Percentiles rank a stretch among this genome's conserved stretches.
Conservation (phyloP, 495 filamentous ascomycete species). For the Cryomyces antarcticus region DNA sequence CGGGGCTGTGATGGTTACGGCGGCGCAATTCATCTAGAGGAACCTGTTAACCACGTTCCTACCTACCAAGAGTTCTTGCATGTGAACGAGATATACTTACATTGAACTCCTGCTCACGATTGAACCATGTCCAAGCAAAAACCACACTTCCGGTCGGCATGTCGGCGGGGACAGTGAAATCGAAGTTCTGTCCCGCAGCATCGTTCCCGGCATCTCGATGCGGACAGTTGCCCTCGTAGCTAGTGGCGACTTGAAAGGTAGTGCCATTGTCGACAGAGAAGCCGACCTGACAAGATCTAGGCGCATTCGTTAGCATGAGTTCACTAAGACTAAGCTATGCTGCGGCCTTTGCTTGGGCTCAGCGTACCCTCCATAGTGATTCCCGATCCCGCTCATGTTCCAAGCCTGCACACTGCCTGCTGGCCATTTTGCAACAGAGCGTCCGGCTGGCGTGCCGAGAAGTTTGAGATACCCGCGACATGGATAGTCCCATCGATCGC, state of each 20-base stretch:
- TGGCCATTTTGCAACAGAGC: conserved; percentile 14
- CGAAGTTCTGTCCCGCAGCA: conserved; percentile 13
- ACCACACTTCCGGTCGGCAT: conserved; percentile 13
- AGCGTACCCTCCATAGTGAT: conserved; percentile 16
- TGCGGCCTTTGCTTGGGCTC: too few relatives aligned
- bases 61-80: too few relatives aligned
- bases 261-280: conserved; percentile 15
- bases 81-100: too few relatives aligned
- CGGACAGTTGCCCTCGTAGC: conserved; percentile 20
- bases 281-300: conserved; percentile 14
- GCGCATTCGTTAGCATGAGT: too few relatives aligned
- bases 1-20: background rate
- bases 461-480: conserved; percentile 18
- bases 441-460: conserved; percentile 15
- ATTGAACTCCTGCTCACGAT: conserved; percentile 18
- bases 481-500: background rate
- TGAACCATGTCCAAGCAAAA: conserved; percentile 21
- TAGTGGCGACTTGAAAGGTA: conserved; percentile 17
- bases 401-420: conserved; percentile 13
- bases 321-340: too few relatives aligned
- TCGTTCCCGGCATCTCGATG: conserved; percentile 2
- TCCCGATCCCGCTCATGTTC: conserved; percentile 5
- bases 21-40: background rate
- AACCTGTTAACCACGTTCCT: too few relatives aligned
- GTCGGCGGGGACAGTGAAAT: conserved; percentile 18